These are phyloP conservation scores for Trametes villosa DNA, from an alignment of 768 basidiomycete genomes.

Conservation along the genomic window DNA sequence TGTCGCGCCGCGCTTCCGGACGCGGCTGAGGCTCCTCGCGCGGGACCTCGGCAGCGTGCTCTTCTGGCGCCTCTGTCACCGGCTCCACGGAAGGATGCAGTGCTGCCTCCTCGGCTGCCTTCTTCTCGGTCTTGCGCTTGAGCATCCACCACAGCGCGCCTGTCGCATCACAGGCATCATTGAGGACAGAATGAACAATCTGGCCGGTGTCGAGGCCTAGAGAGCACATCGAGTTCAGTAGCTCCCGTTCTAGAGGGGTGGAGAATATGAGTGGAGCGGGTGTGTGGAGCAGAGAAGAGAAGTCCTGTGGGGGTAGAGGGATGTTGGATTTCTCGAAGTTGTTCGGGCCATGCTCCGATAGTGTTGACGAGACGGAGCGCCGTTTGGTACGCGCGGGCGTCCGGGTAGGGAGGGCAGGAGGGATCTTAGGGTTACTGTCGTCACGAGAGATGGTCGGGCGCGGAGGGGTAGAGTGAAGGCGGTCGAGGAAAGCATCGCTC, in stretches of 20 bases:
- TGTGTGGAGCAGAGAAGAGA: conserved; percentile 62
- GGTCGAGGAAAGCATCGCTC: conserved; percentile 34
- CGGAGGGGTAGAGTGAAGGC: conserved; percentile 28
- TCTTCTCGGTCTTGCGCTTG: conserved; percentile 76
- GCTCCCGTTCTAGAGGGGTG: conserved; percentile 75
- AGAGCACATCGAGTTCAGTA: conserved; percentile 72
- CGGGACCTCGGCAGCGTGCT: background rate
- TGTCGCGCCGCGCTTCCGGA: conserved; percentile 7
- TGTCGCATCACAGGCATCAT: conserved; percentile 89
- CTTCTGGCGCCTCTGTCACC: conserved; percentile 7
- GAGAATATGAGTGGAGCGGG: conserved; percentile 87
- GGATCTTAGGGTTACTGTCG: conserved; percentile 37
- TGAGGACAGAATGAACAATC: conserved; percentile 90
- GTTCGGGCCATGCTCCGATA: conserved; percentile 60
- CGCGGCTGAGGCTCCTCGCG: background rate
- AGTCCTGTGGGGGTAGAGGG: conserved; percentile 53
- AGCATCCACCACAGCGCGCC: conserved; percentile 98
- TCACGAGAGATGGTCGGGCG: conserved; percentile 32
- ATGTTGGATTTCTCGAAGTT: conserved; percentile 48
- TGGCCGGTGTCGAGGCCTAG: conserved; percentile 94
- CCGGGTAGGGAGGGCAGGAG: conserved; percentile 70
- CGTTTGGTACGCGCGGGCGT: conserved; percentile 96
- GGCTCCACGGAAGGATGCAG: conserved; percentile 32
- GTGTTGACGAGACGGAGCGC: conserved; percentile 88
- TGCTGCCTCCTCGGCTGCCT: conserved; percentile 44